phyloP scores from a whole-genome alignment of 768 basidiomycete species.

The Phaeolepiota aurea region DNA sequence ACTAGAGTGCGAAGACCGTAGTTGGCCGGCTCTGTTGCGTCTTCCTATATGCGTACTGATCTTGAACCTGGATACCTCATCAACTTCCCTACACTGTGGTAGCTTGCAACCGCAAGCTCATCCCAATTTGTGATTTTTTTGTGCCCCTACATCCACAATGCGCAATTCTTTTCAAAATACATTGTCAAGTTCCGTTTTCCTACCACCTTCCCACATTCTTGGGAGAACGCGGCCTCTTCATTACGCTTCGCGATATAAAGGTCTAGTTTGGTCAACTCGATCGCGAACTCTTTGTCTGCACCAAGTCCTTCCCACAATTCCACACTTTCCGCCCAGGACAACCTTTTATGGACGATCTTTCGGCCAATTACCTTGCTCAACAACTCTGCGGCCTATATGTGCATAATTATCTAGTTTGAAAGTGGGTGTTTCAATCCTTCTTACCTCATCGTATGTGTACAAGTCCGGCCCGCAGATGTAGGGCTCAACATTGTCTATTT shows the following conservation, averaged over 20 bases:
- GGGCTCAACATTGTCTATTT: slow-evolving; percentile 15
- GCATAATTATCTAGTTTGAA: too few relatives aligned
- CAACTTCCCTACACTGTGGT: too few relatives aligned
- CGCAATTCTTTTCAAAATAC: slow-evolving; percentile 14
- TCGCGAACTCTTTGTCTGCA: slow-evolving; percentile 10
- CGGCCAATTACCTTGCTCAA: slow-evolving; percentile 16
- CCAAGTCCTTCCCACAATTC: slow-evolving; percentile 11
- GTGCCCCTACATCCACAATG: slow-evolving; percentile 10
- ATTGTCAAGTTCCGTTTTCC: slow-evolving; percentile 15
- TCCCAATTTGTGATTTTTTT: too few relatives aligned
- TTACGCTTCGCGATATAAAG: slow-evolving; percentile 10
- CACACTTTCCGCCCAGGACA: slow-evolving; percentile 13
- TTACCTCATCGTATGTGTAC: slow-evolving; percentile 22
- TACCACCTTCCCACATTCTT: slow-evolving; percentile 11
- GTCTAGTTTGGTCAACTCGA: slow-evolving; percentile 10
- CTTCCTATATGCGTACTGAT: too few relatives aligned
- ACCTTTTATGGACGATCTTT: slow-evolving; percentile 14
- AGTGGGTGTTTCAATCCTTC: too few relatives aligned
- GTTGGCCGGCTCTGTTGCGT: too few relatives aligned
- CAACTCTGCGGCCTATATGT: slow-evolving; percentile 16
- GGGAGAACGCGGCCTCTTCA: slow-evolving; percentile 14
- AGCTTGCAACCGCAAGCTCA: too few relatives aligned
- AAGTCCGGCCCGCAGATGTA: slow-evolving; percentile 24
- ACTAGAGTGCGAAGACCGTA: too few relatives aligned
- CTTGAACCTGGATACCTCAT: too few relatives aligned